phyloP scores from a whole-genome alignment of 2,329 filamentous ascomycete species.

The Fusarium fujikuroi region DNA sequence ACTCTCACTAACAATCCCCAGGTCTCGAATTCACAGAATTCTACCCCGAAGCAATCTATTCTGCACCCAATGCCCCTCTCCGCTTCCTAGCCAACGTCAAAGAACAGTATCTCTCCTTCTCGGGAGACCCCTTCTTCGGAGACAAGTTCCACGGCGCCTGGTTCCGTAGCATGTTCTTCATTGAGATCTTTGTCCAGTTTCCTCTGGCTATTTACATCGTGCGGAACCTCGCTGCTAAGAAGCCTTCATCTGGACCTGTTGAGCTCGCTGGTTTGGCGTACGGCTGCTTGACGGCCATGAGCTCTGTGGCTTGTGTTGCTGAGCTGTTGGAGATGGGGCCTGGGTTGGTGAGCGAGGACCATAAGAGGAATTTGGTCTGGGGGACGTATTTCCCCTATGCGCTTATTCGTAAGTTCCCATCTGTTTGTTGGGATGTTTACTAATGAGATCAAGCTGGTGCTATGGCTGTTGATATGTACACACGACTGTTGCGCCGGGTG shows the following conservation, averaged over 20 bases:
- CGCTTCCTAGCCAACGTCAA: constrained; percentile 60
- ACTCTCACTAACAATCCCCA: constrained; percentile 42
- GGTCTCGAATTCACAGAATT: constrained; percentile 65
- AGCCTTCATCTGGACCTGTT: constrained; percentile 50
- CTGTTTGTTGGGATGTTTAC: neutral
- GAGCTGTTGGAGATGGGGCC: constrained; percentile 62
- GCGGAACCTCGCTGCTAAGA: constrained; percentile 50
- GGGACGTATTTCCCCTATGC: constrained; percentile 64
- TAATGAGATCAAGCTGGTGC: constrained; percentile 55
- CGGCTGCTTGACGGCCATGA: constrained; percentile 62
- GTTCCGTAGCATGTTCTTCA: constrained; percentile 61
- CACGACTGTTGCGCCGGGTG: constrained; percentile 59
- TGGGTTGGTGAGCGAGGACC: constrained; percentile 54
- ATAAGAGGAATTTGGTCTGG: constrained; percentile 60
- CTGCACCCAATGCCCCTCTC: constrained; percentile 55
- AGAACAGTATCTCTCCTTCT: constrained; percentile 57
- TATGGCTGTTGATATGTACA: constrained; percentile 66
- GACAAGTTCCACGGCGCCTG: constrained; percentile 55
- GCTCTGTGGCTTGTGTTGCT: constrained; percentile 62
- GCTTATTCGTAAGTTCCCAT: constrained; percentile 59
- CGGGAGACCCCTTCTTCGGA: constrained; percentile 65
- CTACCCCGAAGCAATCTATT: constrained; percentile 61
- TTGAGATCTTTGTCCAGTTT: constrained; percentile 63
- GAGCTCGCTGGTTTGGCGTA: constrained; percentile 65
- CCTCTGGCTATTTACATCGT: constrained; percentile 62